Percentiles rank a stretch among this genome's conserved stretches.
These are phyloP conservation scores for Coemansia asiatica DNA, from an alignment of 192 early-diverging fungal species.

Conservation along the genomic window DNA sequence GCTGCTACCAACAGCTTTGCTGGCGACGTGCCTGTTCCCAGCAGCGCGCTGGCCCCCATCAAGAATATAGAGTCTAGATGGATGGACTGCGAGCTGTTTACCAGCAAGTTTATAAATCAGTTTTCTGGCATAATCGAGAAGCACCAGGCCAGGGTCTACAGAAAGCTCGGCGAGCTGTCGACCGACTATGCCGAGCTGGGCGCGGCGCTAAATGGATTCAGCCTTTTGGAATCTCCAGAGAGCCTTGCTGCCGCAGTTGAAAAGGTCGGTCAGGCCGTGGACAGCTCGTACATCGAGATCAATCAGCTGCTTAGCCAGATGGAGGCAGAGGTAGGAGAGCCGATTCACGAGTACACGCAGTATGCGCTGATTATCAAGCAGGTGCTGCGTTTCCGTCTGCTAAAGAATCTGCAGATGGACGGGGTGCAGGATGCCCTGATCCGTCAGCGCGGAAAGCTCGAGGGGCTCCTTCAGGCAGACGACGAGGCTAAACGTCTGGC, in stretches of 20 bases:
- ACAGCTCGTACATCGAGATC: conserved; percentile 77
- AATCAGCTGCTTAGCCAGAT: conserved; percentile 66
- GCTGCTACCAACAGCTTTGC: conserved; percentile 44
- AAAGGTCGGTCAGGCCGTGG: conserved; percentile 87
- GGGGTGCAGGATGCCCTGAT: conserved; percentile 70
- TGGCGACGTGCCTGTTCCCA: conserved; percentile 56
- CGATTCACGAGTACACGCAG: conserved; percentile 87
- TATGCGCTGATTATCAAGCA: conserved; percentile 84
- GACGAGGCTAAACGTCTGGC: conserved; percentile 71
- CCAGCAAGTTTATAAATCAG: conserved; percentile 80
- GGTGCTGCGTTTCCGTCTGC: conserved; percentile 80
- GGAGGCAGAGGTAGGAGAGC: conserved; percentile 80
- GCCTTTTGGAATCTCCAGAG: conserved; percentile 73
- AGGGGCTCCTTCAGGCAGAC: conserved; percentile 65
- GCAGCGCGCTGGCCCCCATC: conserved; percentile 59
- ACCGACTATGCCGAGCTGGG: conserved; percentile 85
- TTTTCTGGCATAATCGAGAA: conserved; percentile 73
- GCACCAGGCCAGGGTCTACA: conserved; percentile 71
- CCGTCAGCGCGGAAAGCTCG: conserved; percentile 66
- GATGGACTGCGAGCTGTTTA: conserved; percentile 89
- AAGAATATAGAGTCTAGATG: conserved; percentile 79
- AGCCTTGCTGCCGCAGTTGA: conserved; percentile 83
- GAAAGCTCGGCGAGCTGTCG: conserved; percentile 73
- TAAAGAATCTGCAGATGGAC: conserved; percentile 84
- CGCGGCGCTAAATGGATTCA: conserved; percentile 92